Evolutionary conservation across 2,329 filamentous ascomycete species (phyloP), one percentile per base, ranked within the genome.

Genomic region (Sarocladiaceae sp.): DNA sequence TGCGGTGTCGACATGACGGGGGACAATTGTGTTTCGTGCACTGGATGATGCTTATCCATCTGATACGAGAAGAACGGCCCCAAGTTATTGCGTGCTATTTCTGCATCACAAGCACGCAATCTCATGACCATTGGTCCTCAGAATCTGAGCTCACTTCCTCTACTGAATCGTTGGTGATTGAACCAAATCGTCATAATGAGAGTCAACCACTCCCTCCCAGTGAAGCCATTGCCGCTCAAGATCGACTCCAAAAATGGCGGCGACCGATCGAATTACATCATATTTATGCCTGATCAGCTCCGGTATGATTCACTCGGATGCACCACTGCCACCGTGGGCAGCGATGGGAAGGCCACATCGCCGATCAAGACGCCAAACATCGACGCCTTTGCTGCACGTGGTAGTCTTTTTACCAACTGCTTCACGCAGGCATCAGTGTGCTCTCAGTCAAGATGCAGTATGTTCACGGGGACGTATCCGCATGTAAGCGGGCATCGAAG

Each of bases 211-310:
- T 10, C 10, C 6, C 10, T 40, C 15, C 37, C 37, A 8, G 37
- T 17, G 17, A 40, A 40, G 18, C 37, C 37, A 12, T 23, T 40
- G 37, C 37, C 37, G 18, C 37, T 40, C 18, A 23, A 40, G 13
- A 46, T 63, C 10, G 22, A 60, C 44, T 64, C 62, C 2, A 54
- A 56, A 10, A 64, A 65, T 57, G 63, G 62, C 25, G 61, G 58
- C 3, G 17, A 58, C 15, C 53, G 55, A 15, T 65, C 68, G 13
- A 73, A 74, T 51, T 65, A 68, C 23, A 58, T 72, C 48, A 70
- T 75, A 7, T 76, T 75, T 55, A 75, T 76, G 73, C 73, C 72
- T 3, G 73, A 76, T 47, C 73, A 76, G 59, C 62, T 76, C 3
- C 68, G 73, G 10, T 74, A 71, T 40, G 74, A 76, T 56, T 66